Evolutionary conservation across 352 stramenopile species (phyloP), one percentile per base, ranked within the genome.

Genomic region (Albugo laibachii): DNA sequence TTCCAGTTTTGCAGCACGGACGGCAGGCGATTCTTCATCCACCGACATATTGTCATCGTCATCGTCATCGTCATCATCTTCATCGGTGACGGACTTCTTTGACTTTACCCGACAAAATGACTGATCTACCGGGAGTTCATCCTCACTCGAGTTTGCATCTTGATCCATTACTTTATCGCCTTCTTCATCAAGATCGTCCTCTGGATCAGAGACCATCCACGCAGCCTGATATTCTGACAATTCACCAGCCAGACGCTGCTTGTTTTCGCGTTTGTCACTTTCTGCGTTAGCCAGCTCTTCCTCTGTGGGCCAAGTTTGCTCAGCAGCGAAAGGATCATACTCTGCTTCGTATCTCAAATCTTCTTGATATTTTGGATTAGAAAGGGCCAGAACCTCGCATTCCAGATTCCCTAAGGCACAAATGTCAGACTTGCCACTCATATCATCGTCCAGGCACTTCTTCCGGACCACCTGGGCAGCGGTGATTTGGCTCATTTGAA

Each of bases 291-390:
- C 86, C 45, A 97, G 82, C 47, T 97, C 93, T 52, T 98, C 91
- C 43, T 97, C 74, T 12, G 86, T 95, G 1, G 88, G 88, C 88
- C 88, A 96, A 49, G 96, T 99, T 68, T 99, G 95, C 54, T 99
- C 95, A 13, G 93, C 93, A 14, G 93, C 88, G 43, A 98, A 85
- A 31, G 77, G 75, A 60, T 98, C 88, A 50, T 94, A 91, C 31
- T 85, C 78, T 14, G 93, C 93, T 48, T 88, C 75, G 38, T 80
- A 84, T 19, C 72, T 74, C 49, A 92, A 53, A 48, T 94, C 83
- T 36, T 86, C 79, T 57, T 84, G 74, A 15, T 82, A 53, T 18
- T 54, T 56, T 24, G 62, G 55, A 48, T 82, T 66, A 4, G 76
- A 63, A n/a, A 62, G 76, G 0, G 80, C 80, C 1, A 95, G 57